Evolutionary conservation across 2,329 filamentous ascomycete genomes (phyloP), one percentile per base, ranked within the genome.

Genomic region (Bisporella sp.): DNA sequence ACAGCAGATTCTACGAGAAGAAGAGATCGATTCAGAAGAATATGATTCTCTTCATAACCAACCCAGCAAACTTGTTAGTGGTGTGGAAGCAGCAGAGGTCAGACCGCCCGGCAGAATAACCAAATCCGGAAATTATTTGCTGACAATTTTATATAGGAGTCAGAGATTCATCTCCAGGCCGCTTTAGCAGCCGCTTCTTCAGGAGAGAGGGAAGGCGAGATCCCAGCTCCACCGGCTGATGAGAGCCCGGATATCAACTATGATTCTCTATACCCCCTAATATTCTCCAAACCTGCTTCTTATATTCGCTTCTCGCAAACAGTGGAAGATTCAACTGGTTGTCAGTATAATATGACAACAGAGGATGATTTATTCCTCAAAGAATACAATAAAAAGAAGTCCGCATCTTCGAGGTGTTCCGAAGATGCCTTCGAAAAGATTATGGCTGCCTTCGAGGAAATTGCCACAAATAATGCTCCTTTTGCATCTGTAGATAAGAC

Each of bases 291-390:
- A 68, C 90, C 93, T 47, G 83, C 85, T 54, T 93, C 91, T 54
- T 97, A 97, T 71, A 96, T 99, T 67, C 89, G 92, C 58, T 97
- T 95, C 73, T 97, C 93, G 57, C 92, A 95, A 59, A 99, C 93
- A 3, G 92, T 99, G 54, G 93, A 99, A 71, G 93, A 99, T 70
- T 95, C 87, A 62, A 85, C 89, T 64, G 87, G 88, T 62, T 87
- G 85, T 66, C 81, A 85, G 62, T 99, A 99, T 82, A 90, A 95
- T 71, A 92, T 97, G 87, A 91, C 84, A 31, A 84, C 85, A 58
- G 89, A 95, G 64, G 93, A 99, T 71, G 87, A 90, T 67, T 81
- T 78, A 50, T 96, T 89, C 65, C 79, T 99, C 61, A 87, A 85
- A 64, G 77, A 81, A 59, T 85, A 93, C 73, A 99, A 97, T 71